Evolutionary conservation across 805 yeast genomes (phyloP), one percentile per base, ranked within the genome.

Genomic region (Candida suzukii): DNA sequence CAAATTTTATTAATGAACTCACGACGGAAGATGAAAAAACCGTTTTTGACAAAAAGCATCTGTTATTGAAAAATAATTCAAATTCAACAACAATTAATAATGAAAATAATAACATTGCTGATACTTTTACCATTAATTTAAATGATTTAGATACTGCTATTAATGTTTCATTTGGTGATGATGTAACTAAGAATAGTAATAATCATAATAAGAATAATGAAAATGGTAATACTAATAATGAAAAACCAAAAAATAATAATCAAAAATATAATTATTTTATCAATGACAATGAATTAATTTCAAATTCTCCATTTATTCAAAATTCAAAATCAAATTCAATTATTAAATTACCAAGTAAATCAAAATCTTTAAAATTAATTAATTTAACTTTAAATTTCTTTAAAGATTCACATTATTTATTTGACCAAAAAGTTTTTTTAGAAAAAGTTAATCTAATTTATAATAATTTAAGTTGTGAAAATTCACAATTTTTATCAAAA

Each of bases 141-240:
- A 37, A 35, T 17, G 45, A 45, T 18, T 46, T 54, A 30, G 57
- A 54, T 26, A 43, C 51, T 27, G 58, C 50, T 33, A 52, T 54
- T 27, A 52, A 51, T 39, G 40, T 52, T 7, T 54, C 58, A 12
- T 54, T 54, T 44, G 58, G 58, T n/a, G 58, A 54, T 41, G 43
- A 49, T 14, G 52, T 49, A 6, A 32, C 35, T 13, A 20, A 39
- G 24, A 34, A 10, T 18, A 11, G 14, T 14, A 34, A 26, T 18
- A 11, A 24, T 24, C 26, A 24, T 24, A 24, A 24, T 24, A n/a
- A 22, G 20, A 50, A 49, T 33, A 47, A 42, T 17, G 47, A 39
- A 39, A 39, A 40, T 18, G 28, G 19, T 14, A 13, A 24, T 4
- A 24, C 26, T 11, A 7, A 24, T 11, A 24, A 11, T 8, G 11